phyloP scores from a whole-genome alignment of 2,329 filamentous ascomycete species.

The Hyphodiscus sp. region DNA sequence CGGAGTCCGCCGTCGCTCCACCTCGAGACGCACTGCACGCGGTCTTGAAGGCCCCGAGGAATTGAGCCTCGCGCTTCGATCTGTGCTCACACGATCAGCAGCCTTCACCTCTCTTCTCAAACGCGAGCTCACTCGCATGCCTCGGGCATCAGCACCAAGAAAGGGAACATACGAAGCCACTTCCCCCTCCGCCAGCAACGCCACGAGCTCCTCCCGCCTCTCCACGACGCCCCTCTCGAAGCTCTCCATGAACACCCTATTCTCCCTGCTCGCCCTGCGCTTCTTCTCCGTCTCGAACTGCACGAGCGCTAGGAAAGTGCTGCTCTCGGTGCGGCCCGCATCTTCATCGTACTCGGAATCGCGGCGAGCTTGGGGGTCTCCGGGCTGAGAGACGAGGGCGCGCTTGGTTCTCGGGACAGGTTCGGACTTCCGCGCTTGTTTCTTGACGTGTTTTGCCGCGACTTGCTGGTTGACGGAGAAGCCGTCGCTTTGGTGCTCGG shows the following conservation, averaged over 20 bases:
- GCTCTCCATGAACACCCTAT: background rate
- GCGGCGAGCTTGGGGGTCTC: too few relatives aligned
- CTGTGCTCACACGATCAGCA: conserved; percentile 3
- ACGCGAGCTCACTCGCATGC: conserved; percentile 9
- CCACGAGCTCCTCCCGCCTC: background rate
- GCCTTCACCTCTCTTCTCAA: too few relatives aligned
- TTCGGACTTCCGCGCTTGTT: conserved; percentile 17
- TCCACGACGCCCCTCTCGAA: background rate
- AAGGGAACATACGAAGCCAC: background rate
- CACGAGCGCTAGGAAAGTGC: conserved; percentile 4
- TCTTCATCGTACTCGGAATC: conserved; percentile 22
- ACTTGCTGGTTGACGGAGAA: conserved; percentile 4
- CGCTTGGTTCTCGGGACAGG: conserved; percentile 4
- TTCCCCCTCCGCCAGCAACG: background rate
- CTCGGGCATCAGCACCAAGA: background rate
- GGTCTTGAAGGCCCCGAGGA: conserved; percentile 16
- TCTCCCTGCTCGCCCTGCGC: background rate
- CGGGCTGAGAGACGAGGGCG: background rate
- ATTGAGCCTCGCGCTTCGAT: conserved; percentile 13
- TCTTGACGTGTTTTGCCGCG: conserved; percentile 13
- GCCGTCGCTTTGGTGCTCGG: conserved; percentile 6
- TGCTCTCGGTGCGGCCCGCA: conserved; percentile 21
- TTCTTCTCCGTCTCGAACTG: conserved; percentile 1
- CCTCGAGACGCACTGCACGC: conserved; percentile 18
- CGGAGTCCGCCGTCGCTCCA: background rate